A percentile compares a stretch with the other conserved stretches of the same genome.
phyloP scores from a whole-genome alignment of 805 yeast species.

The Jamesozyma spencerorum region DNA sequence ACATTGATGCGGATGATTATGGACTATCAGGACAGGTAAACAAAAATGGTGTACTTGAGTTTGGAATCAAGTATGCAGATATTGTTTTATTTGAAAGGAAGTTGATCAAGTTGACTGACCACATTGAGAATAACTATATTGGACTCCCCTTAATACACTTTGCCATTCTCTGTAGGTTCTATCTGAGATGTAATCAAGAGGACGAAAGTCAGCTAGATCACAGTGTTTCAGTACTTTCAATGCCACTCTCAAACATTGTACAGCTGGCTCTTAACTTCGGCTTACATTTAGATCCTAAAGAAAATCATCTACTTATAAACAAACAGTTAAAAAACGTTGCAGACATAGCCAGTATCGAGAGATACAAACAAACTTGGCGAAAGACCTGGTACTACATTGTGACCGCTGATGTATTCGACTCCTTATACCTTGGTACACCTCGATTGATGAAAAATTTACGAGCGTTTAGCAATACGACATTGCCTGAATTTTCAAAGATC shows the following conservation, averaged over 20 bases:
- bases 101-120: constrained; percentile 19
- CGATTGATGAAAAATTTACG: constrained; percentile 2
- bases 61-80: constrained; percentile 26
- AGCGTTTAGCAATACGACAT: not conserved
- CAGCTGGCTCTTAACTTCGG: constrained; percentile 64
- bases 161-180: constrained; percentile 47
- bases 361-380: constrained; percentile 3
- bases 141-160: constrained; percentile 33
- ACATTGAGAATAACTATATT: not conserved
- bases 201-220: constrained; percentile 10
- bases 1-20: not conserved
- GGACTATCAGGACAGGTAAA: constrained; percentile 4
- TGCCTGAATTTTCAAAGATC: constrained; percentile 2
- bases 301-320: constrained; percentile 3
- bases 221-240: constrained; percentile 45
- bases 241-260: constrained; percentile 44
- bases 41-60: constrained; percentile 14
- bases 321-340: not conserved
- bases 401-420: not conserved
- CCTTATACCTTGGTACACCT: constrained; percentile 1
- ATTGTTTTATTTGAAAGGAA: constrained; percentile 27
- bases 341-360: not conserved
- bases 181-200: constrained; percentile 37
- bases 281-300: constrained; percentile 55
- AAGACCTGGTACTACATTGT: constrained; percentile 2